These are phyloP conservation scores for Fusarium dlaminii DNA, from an alignment of 2,329 filamentous ascomycete genomes.

Conservation along the genomic window DNA sequence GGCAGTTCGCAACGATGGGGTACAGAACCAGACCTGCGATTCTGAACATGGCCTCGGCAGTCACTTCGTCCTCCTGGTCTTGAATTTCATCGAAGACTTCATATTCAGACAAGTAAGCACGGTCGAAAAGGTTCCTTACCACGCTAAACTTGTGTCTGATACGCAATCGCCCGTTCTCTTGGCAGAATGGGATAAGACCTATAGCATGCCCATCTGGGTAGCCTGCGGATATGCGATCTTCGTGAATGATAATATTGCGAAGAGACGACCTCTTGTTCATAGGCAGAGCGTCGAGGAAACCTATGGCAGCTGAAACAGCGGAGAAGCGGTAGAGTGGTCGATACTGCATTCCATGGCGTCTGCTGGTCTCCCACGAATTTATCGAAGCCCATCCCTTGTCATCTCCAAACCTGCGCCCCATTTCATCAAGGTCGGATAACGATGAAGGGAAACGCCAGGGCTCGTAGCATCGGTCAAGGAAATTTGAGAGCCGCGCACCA, in stretches of 20 bases:
- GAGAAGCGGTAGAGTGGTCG: background rate
- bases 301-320: background rate
- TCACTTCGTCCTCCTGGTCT: background rate
- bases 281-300: background rate
- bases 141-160: background rate
- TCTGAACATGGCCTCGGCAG: background rate
- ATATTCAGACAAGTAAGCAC: background rate
- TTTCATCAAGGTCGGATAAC: background rate
- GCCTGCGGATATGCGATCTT: background rate
- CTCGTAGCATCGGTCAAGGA: background rate
- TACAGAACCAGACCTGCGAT: rapidly evolving
- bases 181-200: background rate
- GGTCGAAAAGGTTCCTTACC: background rate
- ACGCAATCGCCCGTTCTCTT: background rate
- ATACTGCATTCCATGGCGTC: background rate
- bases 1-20: background rate
- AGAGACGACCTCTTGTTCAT: background rate
- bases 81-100: rapidly evolving
- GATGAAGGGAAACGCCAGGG: background rate
- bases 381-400: background rate
- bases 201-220: background rate
- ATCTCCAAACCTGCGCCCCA: background rate
- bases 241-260: background rate
- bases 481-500: background rate
- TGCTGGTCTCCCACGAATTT: background rate